Conservation (phyloP, 2,329 filamentous ascomycete species). For the Phialemonium atrogriseum region DNA sequence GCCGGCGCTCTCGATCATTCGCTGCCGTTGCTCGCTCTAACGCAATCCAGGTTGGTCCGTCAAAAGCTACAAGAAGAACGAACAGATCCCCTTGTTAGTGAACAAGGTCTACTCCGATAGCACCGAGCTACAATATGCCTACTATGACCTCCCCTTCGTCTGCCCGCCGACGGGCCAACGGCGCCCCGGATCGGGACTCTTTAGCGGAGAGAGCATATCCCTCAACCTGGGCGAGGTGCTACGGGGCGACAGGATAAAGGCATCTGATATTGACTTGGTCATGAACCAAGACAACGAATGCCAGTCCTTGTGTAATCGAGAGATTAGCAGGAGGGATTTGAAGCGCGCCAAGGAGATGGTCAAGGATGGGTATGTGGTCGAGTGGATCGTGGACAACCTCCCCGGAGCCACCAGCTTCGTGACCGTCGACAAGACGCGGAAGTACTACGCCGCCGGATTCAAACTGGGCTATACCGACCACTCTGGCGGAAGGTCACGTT, state of each 20-base stretch:
- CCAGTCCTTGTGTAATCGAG: slow-evolving; percentile 61
- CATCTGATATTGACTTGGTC: slow-evolving; percentile 72
- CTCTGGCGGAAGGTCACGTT: slow-evolving; percentile 50
- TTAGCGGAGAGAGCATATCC: slow-evolving; percentile 69
- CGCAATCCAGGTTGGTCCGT: slow-evolving; percentile 62
- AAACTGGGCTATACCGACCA: slow-evolving; percentile 74
- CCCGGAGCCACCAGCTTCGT: slow-evolving; percentile 85
- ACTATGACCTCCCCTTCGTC: slow-evolving; percentile 80
- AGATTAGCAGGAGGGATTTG: slow-evolving; percentile 57
- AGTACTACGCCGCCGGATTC: slow-evolving; percentile 87
- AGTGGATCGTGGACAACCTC: slow-evolving; percentile 91
- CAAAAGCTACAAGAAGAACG: slow-evolving; percentile 67
- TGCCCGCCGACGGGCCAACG: slow-evolving; percentile 67
- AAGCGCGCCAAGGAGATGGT: slow-evolving; percentile 64
- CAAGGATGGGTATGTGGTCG: slow-evolving; percentile 71
- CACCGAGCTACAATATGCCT: slow-evolving; percentile 86
- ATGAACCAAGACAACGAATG: slow-evolving; percentile 72
- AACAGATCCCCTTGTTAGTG: slow-evolving; percentile 75
- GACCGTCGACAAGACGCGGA: slow-evolving; percentile 72
- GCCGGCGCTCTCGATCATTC: too few species aligned
- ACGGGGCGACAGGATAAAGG: slow-evolving; percentile 76
- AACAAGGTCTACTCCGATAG: slow-evolving; percentile 90
- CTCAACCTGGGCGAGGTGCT: slow-evolving; percentile 83
- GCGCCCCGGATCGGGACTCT: slow-evolving; percentile 57
- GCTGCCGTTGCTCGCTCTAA: slow-evolving; percentile 10